Conservation (phyloP, 2,329 filamentous ascomycete genomes). For the Alternaria alternata region DNA sequence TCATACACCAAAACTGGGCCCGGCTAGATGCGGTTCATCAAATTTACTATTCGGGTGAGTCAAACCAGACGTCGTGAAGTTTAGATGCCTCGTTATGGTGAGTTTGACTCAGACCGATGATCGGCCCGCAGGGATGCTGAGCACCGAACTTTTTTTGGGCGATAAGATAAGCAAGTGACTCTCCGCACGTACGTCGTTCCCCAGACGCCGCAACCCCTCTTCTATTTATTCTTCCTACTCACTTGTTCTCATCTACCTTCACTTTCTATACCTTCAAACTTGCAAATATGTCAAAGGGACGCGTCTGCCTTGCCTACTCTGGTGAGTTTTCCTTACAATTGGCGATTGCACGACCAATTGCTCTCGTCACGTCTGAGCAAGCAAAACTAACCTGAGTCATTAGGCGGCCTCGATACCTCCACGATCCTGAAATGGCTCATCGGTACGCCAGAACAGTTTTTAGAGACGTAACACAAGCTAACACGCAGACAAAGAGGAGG, state of each 20-base stretch:
- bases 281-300: constrained; percentile 50
- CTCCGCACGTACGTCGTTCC: constrained; percentile 19
- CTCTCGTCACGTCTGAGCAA: background rate
- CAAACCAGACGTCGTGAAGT: background rate
- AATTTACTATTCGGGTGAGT: background rate
- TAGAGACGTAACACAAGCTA: constrained; percentile 2
- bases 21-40: background rate
- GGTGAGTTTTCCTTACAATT: constrained; percentile 33
- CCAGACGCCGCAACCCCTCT: constrained; percentile 26
- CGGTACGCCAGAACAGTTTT: constrained; percentile 27
- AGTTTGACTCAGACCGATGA: constrained; percentile 21
- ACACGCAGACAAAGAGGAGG: constrained; percentile 53
- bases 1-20: background rate
- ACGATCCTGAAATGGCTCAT: constrained; percentile 54
- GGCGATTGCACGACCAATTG: background rate
- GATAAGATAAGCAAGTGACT: constrained; percentile 27
- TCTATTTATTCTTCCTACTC: background rate
- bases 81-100: background rate
- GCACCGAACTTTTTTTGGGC: constrained; percentile 24
- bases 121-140: constrained; percentile 30
- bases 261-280: constrained; percentile 12
- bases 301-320: constrained; percentile 61
- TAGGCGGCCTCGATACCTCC: constrained; percentile 66
- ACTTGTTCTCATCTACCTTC: constrained; percentile 2
- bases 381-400: constrained; percentile 37